Base-by-base conservation (phyloP, 352 stramenopile species). In the Phytophthora tubulina region DNA sequence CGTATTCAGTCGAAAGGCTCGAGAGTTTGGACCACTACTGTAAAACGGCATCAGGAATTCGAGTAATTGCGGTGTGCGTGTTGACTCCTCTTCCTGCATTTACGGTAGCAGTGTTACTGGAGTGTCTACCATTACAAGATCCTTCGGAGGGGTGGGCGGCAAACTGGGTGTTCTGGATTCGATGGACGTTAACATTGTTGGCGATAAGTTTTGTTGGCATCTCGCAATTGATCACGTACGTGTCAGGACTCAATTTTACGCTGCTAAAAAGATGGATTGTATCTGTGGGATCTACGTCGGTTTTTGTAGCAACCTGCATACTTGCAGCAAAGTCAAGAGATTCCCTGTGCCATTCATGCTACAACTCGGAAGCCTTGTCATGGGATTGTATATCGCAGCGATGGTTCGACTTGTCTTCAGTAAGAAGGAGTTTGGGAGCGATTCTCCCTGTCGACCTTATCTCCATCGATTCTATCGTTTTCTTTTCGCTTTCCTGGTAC, bases 141-240 rank as follows among this genome's bases (percentile, higher is more conserved):
- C 67, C 60, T 13, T 57, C 53, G 0, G 53, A 65, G 45, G 53
- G 67, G 38, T 70, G 60, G 67, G 30, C 39, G 15, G 45, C 53
- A 5, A 74, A 70, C 27, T 74, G 67, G 67, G 27, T 74, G 5
- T 74, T 70, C 17, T 66, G 60, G 60, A 46, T 74, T 33, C 67
- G 59, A 2, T 42, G 36, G 33, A 31, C 35, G 0, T 27, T 69
- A 4, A 49, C 31, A 8, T 21, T 52, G 7, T 49, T 64, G 15
- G 17, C 48, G 17, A 49, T 70, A 13, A 64, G n/a, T 2, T 53
- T 56, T 10, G 21, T 27, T 3, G 51, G 41, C 0, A 44, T 64
- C 1, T 71, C 68, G 2, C 41, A 59, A 41, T n/a, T 75, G 0
- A 36, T 48, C 13, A 51, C 27, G 13, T 51, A 42, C 13, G 62